Base-by-base conservation (phyloP, 2,329 filamentous ascomycete species). In the Sporothrix pallida region DNA sequence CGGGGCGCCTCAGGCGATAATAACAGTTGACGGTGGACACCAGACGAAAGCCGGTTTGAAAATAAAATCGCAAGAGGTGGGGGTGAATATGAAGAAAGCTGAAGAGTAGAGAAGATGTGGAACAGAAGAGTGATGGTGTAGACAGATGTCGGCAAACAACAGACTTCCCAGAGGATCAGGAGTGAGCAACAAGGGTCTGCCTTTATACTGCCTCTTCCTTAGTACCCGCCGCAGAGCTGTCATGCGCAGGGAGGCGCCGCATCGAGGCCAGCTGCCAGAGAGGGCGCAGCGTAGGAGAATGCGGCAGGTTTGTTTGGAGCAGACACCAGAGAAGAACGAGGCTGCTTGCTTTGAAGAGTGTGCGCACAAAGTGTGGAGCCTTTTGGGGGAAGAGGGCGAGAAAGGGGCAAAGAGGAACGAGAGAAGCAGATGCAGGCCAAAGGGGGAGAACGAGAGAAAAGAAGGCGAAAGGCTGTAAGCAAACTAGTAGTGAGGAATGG, bases 261-360 rank as follows among this genome's bases (percentile, higher is more conserved):
- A 50, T 60, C 69, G 68, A 58, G 52, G 67, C 68, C 68, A 70
- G 70, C 23, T 42, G 31, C 37, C 70, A 46, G 31, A 17, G 12
- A 12, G 44, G 26, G 70, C 17, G 46, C 44, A 65, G 23, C n/a
- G 1, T 17, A 37, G 54, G 5, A 31, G 10, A 1, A 15, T 15
- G 44, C 31, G 60, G 60, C 60, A 37, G n/a, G 44, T n/a, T 31
- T 9, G 42, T 31, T 37, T 20, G 60, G 60, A 44, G 44, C 31
- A 44, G 31, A 17, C 26, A 20, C 26, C 60, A 42, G 12, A 62
- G 31, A 10, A 13, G 15, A 63, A 37, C 60, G n/a, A 37, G 60
- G 60, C 60, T 63, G 60, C 60, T 44, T 63, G 60, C 15, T 10
- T 44, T 17, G 60, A 20, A 7, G 37, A 58, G 12, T 23, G 54